Conservation (phyloP, 176 grass and related monocot genomes). For the Pharus latifolius region DNA sequence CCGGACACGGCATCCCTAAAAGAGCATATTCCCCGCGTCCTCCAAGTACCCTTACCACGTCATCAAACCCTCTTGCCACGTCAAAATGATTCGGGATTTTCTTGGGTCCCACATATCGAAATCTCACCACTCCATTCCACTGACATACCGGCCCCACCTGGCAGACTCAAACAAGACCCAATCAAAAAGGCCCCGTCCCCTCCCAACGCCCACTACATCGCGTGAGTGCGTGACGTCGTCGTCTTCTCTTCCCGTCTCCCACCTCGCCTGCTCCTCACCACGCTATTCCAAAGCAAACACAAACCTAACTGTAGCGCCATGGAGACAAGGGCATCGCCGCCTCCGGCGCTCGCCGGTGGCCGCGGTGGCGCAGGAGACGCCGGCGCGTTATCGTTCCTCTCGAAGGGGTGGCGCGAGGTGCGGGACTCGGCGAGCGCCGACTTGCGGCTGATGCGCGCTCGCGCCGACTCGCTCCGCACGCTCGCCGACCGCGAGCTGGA, state of each 20-base stretch:
- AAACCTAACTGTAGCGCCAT: not conserved
- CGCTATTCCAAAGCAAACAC: not conserved
- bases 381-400: constrained; percentile 46
- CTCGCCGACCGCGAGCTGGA: constrained; percentile 67
- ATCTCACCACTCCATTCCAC: not conserved
- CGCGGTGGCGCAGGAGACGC: not conserved
- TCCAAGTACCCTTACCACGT: constrained; percentile 2
- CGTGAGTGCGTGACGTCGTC: not conserved
- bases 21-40: not conserved
- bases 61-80: not conserved
- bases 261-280: not conserved
- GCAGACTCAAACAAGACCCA: not conserved
- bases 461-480: constrained; percentile 39
- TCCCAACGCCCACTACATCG: not conserved
- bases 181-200: not conserved
- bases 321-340: not conserved
- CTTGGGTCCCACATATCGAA: not conserved
- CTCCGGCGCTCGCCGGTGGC: not conserved
- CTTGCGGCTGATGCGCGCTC: constrained; percentile 54
- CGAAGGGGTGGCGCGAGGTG: constrained; percentile 67
- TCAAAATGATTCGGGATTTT: not conserved
- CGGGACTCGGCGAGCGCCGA: constrained; percentile 61
- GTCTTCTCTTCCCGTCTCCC: not conserved
- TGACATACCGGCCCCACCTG: not conserved
- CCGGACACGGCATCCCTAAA: too few relatives aligned